phyloP scores from a whole-genome alignment of 1,284 basidiomycete species.

The Tilletia walkeri region DNA sequence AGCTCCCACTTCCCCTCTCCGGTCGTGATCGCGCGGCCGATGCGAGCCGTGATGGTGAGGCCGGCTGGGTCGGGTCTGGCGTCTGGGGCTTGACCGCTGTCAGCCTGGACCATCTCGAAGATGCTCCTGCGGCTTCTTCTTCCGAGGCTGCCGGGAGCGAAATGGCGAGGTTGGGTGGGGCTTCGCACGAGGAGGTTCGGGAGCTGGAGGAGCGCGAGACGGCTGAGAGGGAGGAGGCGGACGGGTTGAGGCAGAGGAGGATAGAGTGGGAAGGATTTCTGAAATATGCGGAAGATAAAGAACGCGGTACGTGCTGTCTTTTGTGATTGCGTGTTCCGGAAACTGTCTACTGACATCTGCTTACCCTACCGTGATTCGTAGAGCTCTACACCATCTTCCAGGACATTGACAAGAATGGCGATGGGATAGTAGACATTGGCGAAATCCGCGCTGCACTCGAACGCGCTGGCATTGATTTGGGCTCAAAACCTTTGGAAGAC shows the following conservation, averaged over 20 bases:
- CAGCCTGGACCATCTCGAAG: conserved; percentile 37
- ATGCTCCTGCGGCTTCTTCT: background rate
- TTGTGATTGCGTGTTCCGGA: background rate
- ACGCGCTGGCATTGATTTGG: conserved; percentile 46
- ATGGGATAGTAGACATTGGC: conserved; percentile 44
- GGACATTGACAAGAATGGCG: conserved; percentile 51
- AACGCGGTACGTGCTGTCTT: conserved; percentile 33
- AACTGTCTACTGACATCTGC: too few species aligned
- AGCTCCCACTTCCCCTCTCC: background rate
- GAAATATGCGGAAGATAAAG: conserved; percentile 53
- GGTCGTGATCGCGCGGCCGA: conserved; percentile 1
- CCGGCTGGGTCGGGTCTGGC: conserved; percentile 53
- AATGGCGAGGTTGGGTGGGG: conserved; percentile 32
- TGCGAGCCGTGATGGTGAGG: conserved; percentile 41
- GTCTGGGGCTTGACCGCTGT: conserved; percentile 53
- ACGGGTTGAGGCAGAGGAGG: conserved; percentile 43
- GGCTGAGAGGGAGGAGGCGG: conserved; percentile 17
- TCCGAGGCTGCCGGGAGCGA: conserved; percentile 16
- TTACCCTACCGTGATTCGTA: background rate
- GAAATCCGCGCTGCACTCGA: conserved; percentile 49
- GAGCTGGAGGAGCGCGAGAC: background rate
- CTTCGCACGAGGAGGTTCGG: conserved; percentile 28
- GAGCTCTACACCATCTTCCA: conserved; percentile 52
- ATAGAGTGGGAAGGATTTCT: conserved; percentile 56
- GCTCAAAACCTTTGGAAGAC: conserved; percentile 42